These are phyloP conservation scores for Arthrobotrys musiformis DNA, from an alignment of 2,329 filamentous ascomycete genomes.

Conservation along the genomic window DNA sequence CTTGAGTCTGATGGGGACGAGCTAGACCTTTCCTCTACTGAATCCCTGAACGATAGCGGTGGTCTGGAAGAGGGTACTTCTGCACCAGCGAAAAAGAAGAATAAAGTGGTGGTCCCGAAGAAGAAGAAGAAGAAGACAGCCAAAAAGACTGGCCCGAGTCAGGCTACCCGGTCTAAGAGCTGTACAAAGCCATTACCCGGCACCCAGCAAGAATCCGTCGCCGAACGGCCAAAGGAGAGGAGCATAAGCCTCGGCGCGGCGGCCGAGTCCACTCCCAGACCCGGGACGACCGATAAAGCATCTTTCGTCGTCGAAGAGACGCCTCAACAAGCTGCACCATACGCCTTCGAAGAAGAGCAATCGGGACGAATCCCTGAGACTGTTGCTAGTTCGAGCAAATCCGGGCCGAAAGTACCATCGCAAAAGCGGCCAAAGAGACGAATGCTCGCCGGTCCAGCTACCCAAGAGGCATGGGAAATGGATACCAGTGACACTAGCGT, in stretches of 20 bases:
- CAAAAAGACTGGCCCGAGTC: background rate
- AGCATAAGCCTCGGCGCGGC: slow-evolving; percentile 16
- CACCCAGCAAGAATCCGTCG: background rate
- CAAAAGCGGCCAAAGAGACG: slow-evolving; percentile 17
- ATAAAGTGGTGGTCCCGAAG: too few species aligned
- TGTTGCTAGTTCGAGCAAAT: background rate
- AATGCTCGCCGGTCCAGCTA: slow-evolving; percentile 46
- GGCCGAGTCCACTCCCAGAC: background rate
- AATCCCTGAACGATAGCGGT: background rate
- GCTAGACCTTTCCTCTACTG: slow-evolving; percentile 18
- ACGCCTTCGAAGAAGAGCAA: background rate
- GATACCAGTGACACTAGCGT: slow-evolving; percentile 2
- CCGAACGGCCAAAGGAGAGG: slow-evolving; percentile 24
- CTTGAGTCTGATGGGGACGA: background rate
- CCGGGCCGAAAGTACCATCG: background rate
- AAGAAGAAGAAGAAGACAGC: background rate
- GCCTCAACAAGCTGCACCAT: background rate
- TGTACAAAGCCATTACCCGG: background rate
- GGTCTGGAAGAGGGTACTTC: slow-evolving; percentile 6
- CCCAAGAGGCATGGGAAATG: slow-evolving; percentile 46
- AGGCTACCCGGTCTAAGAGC: background rate
- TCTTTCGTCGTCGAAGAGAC: slow-evolving; percentile 3
- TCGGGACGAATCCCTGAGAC: background rate
- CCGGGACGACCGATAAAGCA: background rate
- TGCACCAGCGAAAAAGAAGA: slow-evolving; percentile 21